Evolutionary conservation across 2,329 filamentous ascomycete species (phyloP).

Genomic region (Drechslerella coelobrocha): DNA sequence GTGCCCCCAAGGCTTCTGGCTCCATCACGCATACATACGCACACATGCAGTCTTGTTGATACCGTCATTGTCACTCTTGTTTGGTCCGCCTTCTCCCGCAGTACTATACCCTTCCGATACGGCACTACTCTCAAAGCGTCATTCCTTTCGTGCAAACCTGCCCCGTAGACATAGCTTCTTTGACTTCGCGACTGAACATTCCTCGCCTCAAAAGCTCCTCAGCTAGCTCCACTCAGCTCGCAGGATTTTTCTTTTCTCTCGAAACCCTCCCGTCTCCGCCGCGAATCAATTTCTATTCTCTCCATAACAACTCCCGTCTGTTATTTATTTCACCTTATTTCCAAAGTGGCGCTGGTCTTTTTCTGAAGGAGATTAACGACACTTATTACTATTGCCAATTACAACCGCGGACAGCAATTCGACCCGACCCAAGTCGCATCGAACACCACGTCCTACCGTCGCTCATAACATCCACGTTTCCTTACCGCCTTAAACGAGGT

Average conservation of each 20-base stretch:
- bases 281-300: not conserved
- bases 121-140: slow-evolving; percentile 1
- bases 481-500: slow-evolving; percentile 5
- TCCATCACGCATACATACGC: no score
- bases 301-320: slow-evolving; percentile 3
- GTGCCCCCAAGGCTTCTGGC: no score
- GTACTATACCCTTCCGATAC: slow-evolving; percentile 1
- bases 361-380: not conserved
- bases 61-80: no score
- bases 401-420: slow-evolving; percentile 34
- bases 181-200: no score
- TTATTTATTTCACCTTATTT: not conserved
- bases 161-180: no score
- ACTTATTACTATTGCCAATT: slow-evolving; percentile 7
- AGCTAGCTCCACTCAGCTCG: not conserved
- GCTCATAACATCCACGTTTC: slow-evolving; percentile 29
- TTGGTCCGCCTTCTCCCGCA: not conserved
- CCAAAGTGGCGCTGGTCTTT: not conserved
- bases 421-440: slow-evolving; percentile 33
- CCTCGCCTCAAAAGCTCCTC: not conserved
- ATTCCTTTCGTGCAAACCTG: not conserved
- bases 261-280: not conserved
- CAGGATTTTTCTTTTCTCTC: not conserved
- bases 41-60: no score
- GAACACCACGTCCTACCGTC: slow-evolving; percentile 29